These are phyloP conservation scores for Thielaviopsis ethacetica DNA, from an alignment of 2,329 filamentous ascomycete genomes.

Conservation along the genomic window DNA sequence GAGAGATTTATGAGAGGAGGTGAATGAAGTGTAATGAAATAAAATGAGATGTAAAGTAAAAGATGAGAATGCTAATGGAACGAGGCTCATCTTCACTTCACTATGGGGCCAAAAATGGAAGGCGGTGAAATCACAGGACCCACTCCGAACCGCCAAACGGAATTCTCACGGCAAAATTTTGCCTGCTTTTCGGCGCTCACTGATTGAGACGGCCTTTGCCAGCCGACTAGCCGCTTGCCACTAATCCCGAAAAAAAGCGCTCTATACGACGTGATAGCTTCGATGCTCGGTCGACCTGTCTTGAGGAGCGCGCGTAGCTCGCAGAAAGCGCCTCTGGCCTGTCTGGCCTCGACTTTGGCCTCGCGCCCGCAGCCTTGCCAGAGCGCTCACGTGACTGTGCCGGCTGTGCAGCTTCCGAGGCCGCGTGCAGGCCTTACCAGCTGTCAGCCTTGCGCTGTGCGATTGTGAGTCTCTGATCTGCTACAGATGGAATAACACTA, in stretches of 20 bases:
- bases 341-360: not conserved
- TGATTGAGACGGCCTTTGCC: not conserved
- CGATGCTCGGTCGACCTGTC: conserved; percentile 6
- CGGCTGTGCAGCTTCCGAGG: not conserved
- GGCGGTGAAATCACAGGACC: conserved; percentile 1
- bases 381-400: not conserved
- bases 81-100: not conserved
- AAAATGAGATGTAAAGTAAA: too few relatives aligned
- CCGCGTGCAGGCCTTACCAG: not conserved
- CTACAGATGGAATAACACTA: not conserved
- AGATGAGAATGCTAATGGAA: not conserved
- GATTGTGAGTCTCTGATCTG: not conserved
- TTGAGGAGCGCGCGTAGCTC: not conserved
- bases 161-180: not conserved
- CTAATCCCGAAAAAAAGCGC: not conserved
- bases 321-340: not conserved
- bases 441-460: not conserved
- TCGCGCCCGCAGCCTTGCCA: not conserved
- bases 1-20: too few relatives aligned
- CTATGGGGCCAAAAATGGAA: not conserved
- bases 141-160: conserved; percentile 1
- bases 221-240: not conserved
- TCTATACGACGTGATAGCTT: not conserved
- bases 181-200: not conserved
- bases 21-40: too few relatives aligned